phyloP scores from a whole-genome alignment of 1,284 basidiomycete genomes.

The Ganoderma sinense region DNA sequence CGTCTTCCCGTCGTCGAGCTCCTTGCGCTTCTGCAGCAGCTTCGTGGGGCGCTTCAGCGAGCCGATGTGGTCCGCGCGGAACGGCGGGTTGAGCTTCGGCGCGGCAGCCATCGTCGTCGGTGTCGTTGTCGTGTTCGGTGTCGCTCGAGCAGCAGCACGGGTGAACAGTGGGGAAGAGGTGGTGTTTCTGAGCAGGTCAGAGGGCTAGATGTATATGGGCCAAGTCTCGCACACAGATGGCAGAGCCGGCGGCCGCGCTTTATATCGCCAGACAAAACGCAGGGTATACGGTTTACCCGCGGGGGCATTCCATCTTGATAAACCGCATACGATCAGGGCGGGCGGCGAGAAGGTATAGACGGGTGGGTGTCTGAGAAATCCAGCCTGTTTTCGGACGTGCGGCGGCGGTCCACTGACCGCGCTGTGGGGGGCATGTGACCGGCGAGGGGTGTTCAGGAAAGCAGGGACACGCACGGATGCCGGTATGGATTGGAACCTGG shows the following conservation, averaged over 20 bases:
- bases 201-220: slow-evolving; percentile 5
- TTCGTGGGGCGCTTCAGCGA: slow-evolving; percentile 53
- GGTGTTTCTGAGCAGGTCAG: neutral
- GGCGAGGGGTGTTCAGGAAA: neutral
- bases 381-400: neutral
- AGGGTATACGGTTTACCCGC: slow-evolving; percentile 20
- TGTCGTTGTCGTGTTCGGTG: neutral
- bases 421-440: neutral
- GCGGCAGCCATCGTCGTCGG: slow-evolving; percentile 23
- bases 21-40: slow-evolving; percentile 50
- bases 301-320: slow-evolving; percentile 24
- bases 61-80: slow-evolving; percentile 53
- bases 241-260: slow-evolving; percentile 21
- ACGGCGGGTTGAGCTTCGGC: slow-evolving; percentile 43
- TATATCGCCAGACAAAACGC: slow-evolving; percentile 14
- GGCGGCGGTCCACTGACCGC: neutral
- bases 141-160: neutral
- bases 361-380: slow-evolving; percentile 3
- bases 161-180: neutral
- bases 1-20: slow-evolving; percentile 44
- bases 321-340: slow-evolving; percentile 17
- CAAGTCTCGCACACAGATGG: slow-evolving; percentile 19
- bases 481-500: neutral
- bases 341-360: slow-evolving; percentile 21
- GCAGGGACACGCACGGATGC: neutral